Evolutionary conservation across 495 filamentous ascomycete genomes (phyloP), one percentile per base, ranked within the genome.

Genomic region (Astrothelium subdiscretum): DNA sequence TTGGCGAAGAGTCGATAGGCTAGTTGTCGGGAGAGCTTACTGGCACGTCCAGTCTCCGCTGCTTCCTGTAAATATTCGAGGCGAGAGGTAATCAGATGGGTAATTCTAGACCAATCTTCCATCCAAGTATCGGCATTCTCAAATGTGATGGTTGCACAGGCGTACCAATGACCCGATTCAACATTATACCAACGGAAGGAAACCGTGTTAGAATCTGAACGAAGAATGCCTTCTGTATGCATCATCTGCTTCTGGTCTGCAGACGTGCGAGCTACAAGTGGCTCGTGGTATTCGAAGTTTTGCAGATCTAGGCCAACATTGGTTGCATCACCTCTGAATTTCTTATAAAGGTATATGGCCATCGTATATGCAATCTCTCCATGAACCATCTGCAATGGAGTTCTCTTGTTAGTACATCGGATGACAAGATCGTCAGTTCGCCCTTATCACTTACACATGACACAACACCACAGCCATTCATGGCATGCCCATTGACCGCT

Each of bases 1-100:
- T 84, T 77, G 18, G 76, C 71, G 65, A 92, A 87, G 13, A 91
- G 75, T 69, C 87, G 87, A 75, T 94, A 92, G 1, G 86, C 84
- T 74, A 91, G 81, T 18, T 83, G 81, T 2, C 83, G 80, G 59
- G 83, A 82, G 68, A 89, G 40, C 57, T 67, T 68, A 52, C 71
- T 32, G 44, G 65, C 59, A 43, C 70, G 42, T 31, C 72, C 71
- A 20, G 61, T 31, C 11, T 71, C 62, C 38, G 71, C 71, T 15
- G 68, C 64, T 1, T 67, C 32, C 24, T 76, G 69, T 12, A 84
- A 71, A 54, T 74, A 66, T 26, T 79, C 71, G 54, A 83, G 77
- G 52, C 77, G 6, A 15, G 24, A 18, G 61, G 71, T 72, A 64
- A 83, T 77, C 4, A 81, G 67, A 61, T 80, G 79, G 4, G 74